Evolutionary conservation across 805 yeast species (phyloP).

Genomic region (Cyberlindnera samutprakarnensis): DNA sequence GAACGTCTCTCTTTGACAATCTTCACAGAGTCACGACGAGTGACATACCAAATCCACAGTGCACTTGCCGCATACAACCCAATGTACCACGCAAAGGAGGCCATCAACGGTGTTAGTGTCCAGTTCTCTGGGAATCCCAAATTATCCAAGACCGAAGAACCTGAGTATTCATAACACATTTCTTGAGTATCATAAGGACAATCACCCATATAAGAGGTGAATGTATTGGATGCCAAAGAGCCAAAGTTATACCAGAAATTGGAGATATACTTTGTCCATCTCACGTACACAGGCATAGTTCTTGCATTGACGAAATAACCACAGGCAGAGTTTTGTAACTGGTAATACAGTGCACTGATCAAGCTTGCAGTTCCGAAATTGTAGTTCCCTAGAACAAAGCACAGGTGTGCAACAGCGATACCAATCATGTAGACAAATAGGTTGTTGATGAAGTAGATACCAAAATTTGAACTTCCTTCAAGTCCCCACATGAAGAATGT

Average conservation of each 20-base stretch:
- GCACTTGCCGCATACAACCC: conserved; percentile 47
- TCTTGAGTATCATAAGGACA: conserved; percentile 46
- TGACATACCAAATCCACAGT: conserved; percentile 35
- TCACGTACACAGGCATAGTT: conserved; percentile 75
- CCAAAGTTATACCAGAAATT: conserved; percentile 79
- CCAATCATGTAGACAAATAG: conserved; percentile 51
- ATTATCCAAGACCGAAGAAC: conserved; percentile 41
- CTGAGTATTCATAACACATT: conserved; percentile 44
- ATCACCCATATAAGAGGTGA: conserved; percentile 56
- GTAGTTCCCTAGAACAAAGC: conserved; percentile 15
- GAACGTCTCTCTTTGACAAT: conserved; percentile 13
- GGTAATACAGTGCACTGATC: conserved; percentile 16
- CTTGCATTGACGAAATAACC: conserved; percentile 74
- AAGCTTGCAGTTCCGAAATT: conserved; percentile 15
- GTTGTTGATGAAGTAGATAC: conserved; percentile 51
- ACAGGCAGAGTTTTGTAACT: conserved; percentile 64
- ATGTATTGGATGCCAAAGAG: conserved; percentile 56
- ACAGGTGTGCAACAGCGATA: conserved; percentile 43
- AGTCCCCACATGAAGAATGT: conserved; percentile 78
- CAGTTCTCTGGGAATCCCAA: conserved; percentile 61
- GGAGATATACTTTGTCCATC: conserved; percentile 76
- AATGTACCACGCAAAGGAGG: conserved; percentile 48
- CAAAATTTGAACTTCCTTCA: conserved; percentile 42
- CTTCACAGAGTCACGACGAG: conserved; percentile 21
- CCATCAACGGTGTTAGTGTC: conserved; percentile 58